These are phyloP conservation scores for Talaromyces verruculosus DNA, from an alignment of 2,329 filamentous ascomycete genomes.

Conservation along the genomic window DNA sequence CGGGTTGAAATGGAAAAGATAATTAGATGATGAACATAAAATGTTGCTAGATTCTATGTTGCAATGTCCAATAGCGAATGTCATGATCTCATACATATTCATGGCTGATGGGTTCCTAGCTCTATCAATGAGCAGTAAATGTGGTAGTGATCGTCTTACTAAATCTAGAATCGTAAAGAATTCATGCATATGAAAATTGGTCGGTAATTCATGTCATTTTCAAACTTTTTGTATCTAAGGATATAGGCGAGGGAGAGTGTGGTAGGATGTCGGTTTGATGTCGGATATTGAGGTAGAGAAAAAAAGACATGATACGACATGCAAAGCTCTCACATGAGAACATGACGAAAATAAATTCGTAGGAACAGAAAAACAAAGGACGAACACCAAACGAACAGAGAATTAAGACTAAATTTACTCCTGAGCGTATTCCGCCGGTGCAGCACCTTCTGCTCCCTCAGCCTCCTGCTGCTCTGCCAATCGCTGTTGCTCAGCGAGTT, in stretches of 20 bases:
- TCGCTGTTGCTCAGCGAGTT: constrained; percentile 56
- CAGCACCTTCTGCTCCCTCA: constrained; percentile 46
- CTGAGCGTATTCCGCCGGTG: constrained; percentile 46
- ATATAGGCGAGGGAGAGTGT: constrained; percentile 1
- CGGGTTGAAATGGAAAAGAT: not conserved
- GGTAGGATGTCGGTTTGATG: constrained; percentile 3
- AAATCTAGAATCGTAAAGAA: not conserved
- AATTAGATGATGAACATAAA: constrained; percentile 10
- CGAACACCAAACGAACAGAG: constrained; percentile 25
- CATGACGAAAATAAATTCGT: constrained; percentile 20
- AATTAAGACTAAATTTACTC: constrained; percentile 43
- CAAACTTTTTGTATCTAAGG: constrained; percentile 16
- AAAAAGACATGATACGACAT: constrained; percentile 22
- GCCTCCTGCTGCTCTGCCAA: constrained; percentile 58
- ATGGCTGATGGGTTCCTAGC: not conserved
- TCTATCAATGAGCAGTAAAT: not conserved
- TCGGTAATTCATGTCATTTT: constrained; percentile 22
- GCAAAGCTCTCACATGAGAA: constrained; percentile 19
- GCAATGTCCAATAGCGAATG: constrained; percentile 1
- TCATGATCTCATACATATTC: not conserved
- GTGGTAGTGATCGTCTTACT: not conserved
- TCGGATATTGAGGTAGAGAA: constrained; percentile 11
- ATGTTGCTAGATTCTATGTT: constrained; percentile 5
- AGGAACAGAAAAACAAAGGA: constrained; percentile 5
- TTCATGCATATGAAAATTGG: constrained; percentile 2